Base-by-base conservation (phyloP, 2,329 filamentous ascomycete species). In the Zymoseptoria passerinii region DNA sequence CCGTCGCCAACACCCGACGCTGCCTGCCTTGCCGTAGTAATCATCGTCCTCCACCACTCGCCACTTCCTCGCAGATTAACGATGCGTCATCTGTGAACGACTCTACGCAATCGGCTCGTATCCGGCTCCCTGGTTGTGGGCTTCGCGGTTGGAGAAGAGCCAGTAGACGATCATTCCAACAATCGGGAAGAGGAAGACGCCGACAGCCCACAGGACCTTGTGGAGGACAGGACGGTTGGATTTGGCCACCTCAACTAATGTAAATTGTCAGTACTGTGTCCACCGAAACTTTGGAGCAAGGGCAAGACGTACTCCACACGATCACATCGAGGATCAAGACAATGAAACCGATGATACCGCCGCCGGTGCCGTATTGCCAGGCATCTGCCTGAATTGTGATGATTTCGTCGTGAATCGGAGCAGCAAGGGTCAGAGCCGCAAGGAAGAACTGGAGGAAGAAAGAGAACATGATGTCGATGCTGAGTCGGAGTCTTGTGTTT, bases 141-240 rank as follows among this genome's bases (percentile, higher is more conserved):
- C 74, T 50, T 75, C 73, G 54, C 83, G 81, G 73, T 86, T 82
- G 52, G 83, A 84, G 74, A 86, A 85, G 55, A 87, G 72, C 69
- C 77, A 86, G 74, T 86, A 87, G 71, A 85, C 73, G 66, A 85
- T 71, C 71, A 85, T 76, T 59, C 84, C 84, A 63, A 82, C 69
- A 53, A 87, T 74, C 3, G 84, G 84, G 74, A 86, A 85, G 61
- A 86, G 71, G 75, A 86, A 86, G 66, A 86, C 82, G 50, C 84
- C 74, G 0, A 86, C 74, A 53, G 77, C 81, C 84, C 84, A 87
- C 28, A 85, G 73, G 2, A 86, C 70, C 75, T 87, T 87, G 71
- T 79, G 75, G 19, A 74, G 70, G 19, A 78, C 73, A 4, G 83
- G 78, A 59, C 83, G 83, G 71, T 80, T 84, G 48, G 83, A 86